Evolutionary conservation across 2,329 filamentous ascomycete species (phyloP).

Genomic region (Alternaria viburni): DNA sequence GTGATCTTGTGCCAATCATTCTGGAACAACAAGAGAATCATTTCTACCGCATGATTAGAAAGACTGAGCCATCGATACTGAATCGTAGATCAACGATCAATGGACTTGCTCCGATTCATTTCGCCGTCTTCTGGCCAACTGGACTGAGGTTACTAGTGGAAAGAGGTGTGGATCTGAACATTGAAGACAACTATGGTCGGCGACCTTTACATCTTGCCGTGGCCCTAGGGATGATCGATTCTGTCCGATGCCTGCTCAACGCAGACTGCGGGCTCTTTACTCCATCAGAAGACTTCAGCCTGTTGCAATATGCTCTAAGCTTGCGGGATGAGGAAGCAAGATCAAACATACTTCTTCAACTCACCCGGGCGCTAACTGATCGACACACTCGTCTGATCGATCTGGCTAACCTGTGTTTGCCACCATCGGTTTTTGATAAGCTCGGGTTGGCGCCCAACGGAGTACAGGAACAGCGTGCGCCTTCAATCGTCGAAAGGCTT

Average conservation of each 20-base stretch:
- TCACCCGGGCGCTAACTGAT: background rate
- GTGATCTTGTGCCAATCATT: background rate
- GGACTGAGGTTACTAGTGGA: background rate
- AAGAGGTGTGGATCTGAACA: background rate
- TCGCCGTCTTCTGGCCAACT: background rate
- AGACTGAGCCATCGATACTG: background rate
- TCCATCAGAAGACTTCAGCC: background rate
- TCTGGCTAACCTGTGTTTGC: background rate
- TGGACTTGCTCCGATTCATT: background rate
- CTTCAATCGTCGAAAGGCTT: background rate
- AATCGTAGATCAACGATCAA: background rate
- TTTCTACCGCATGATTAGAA: background rate
- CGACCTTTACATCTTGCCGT: background rate
- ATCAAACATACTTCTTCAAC: no score
- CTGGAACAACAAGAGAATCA: background rate
- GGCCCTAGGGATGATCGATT: background rate
- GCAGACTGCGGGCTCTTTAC: background rate
- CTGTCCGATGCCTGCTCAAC: background rate
- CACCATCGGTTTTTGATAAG: no score
- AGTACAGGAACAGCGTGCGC: background rate
- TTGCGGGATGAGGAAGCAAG: fast-evolving
- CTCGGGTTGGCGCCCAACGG: no score
- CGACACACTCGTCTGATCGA: background rate
- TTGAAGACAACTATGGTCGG: background rate
- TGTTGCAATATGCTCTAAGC: background rate